Evolutionary conservation across 371 early-diverging fungal species (phyloP), one percentile per base, ranked within the genome.

Genomic region (Mortierella sp.): DNA sequence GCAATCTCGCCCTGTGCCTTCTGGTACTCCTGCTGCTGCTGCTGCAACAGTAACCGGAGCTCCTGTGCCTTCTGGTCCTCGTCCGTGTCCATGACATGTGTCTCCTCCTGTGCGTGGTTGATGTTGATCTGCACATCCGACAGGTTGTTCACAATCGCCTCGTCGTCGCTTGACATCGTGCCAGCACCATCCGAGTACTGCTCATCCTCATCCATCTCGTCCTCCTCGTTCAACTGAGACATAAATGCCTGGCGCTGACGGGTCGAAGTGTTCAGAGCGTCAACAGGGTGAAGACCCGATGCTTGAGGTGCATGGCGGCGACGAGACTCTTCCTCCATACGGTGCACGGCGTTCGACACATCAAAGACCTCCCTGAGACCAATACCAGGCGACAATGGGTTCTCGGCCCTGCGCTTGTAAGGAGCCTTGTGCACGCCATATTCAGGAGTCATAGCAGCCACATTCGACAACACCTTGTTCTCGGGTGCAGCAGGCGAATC

Each of bases 291-390:
- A 31, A 77, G 78, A n/a, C 55, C 68, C 16, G 73, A 31, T 8
- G 69, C 22, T 31, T 79, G 71, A 8, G 71, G 77, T 14, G 75
- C 26, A 44, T 77, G 80, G 16, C 79, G 88, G 70, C 87, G 86
- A 29, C 88, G 85, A 22, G 86, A 85, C 77, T 93, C 92, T 72
- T 92, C 93, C 40, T 90, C 87, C 88, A 91, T 89, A 50, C 72
- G 72, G 31, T 68, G 68, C n/a, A 68, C 71, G 5, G 84, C 84
- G 72, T 90, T 91, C 19, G 91, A 89, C 13, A 92, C 90, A 79
- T 91, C 91, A 82, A 92, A 91, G 79, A 88, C 87, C 66, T 90
- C 92, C 72, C 90, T 91, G 85, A 92, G 87, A 19, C 88, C 82
- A 41, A 91, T 86, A 2, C 89, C 90, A 6, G 91, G 89, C 66